phyloP scores from a whole-genome alignment of 1,139 yeast genomes.

The Kodamaea sp. region DNA sequence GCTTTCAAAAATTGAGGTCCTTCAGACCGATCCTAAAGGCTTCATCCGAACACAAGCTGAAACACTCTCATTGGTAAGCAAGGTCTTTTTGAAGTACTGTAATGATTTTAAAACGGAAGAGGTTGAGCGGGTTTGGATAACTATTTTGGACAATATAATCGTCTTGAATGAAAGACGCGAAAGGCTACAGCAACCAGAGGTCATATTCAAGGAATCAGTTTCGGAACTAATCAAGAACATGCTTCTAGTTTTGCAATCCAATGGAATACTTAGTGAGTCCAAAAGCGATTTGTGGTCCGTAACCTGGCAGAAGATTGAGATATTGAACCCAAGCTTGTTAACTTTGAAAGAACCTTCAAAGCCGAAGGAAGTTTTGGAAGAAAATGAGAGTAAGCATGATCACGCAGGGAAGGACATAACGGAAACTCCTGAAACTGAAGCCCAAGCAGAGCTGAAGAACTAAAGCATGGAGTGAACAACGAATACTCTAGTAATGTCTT shows the following conservation, averaged over 20 bases:
- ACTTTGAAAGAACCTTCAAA: conserved; percentile 20
- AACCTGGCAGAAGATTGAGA: conserved; percentile 47
- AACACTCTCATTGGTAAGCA: conserved; percentile 66
- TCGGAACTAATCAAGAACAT: conserved; percentile 65
- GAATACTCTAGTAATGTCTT: too few species aligned
- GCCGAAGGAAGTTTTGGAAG: neutral
- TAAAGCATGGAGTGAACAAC: too few species aligned
- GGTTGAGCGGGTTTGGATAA: conserved; percentile 35
- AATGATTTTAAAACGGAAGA: conserved; percentile 25
- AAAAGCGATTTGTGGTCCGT: conserved; percentile 29
- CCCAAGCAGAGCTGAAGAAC: too few species aligned
- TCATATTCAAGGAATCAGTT: conserved; percentile 53
- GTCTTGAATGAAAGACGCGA: conserved; percentile 39
- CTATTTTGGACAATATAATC: conserved; percentile 34
- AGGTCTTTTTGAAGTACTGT: conserved; percentile 62
- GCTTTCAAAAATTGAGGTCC: conserved; percentile 64
- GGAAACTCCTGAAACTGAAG: too few species aligned
- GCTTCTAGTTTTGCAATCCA: conserved; percentile 40
- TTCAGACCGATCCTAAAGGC: conserved; percentile 63
- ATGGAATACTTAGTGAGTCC: conserved; percentile 24
- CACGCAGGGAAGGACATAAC: too few species aligned
- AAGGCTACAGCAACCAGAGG: conserved; percentile 17
- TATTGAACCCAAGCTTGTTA: conserved; percentile 46
- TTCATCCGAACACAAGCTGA: conserved; percentile 67
- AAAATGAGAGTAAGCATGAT: neutral